Evolutionary conservation across 1,139 yeast species (phyloP).

Genomic region (Blastobotrys aristatus): DNA sequence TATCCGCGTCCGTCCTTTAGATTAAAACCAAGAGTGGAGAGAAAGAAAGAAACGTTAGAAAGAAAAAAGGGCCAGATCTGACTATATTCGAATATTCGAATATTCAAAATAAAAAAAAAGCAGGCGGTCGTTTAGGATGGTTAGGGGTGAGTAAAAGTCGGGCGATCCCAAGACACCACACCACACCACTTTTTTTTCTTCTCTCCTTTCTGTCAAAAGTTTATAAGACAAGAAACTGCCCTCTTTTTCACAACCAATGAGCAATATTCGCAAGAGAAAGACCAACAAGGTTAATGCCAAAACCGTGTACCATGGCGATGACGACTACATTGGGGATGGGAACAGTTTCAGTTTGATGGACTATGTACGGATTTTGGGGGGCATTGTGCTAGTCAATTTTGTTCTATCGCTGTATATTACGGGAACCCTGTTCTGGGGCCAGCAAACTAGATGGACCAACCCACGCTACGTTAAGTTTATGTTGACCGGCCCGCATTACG

Average conservation of each 20-base stretch:
- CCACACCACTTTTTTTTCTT: not conserved
- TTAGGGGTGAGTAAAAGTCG: too few species aligned
- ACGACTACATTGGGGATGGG: constrained; percentile 9
- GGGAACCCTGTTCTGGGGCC: constrained; percentile 37
- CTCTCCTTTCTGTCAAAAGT: not conserved
- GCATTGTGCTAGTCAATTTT: constrained; percentile 43
- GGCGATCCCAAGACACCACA: not conserved
- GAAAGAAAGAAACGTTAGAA: too few species aligned
- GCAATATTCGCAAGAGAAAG: constrained; percentile 6
- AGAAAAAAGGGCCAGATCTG: too few species aligned
- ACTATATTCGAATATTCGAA: too few species aligned
- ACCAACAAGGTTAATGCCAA: not conserved
- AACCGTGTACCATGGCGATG: constrained; percentile 7
- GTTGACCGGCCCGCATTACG: constrained; percentile 25
- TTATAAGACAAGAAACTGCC: too few species aligned
- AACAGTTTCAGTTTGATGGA: constrained; percentile 6
- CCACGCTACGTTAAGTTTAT: constrained; percentile 39
- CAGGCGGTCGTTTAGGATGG: too few species aligned
- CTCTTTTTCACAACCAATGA: constrained; percentile 6
- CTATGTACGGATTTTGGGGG: constrained; percentile 6
- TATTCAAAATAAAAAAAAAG: too few species aligned
- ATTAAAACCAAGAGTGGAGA: too few species aligned
- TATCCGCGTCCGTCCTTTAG: too few species aligned
- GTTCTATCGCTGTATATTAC: constrained; percentile 37
- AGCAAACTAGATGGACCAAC: constrained; percentile 49